Percentiles rank a stretch among this genome's conserved stretches.
Conservation (phyloP, 257 asterid species). For the Solanum chilense region DNA sequence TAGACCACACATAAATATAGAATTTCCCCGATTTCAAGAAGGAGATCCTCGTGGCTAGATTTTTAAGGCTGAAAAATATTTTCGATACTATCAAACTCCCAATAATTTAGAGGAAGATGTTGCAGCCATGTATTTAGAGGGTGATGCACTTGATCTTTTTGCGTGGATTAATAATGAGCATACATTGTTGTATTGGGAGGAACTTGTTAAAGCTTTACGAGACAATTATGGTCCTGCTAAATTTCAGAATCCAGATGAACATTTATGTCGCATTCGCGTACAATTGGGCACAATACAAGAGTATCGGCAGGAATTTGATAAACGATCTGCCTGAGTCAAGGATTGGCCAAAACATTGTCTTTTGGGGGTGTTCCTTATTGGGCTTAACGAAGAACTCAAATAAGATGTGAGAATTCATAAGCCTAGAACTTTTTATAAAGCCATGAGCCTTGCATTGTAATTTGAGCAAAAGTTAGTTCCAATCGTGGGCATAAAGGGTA, state of each 20-base stretch:
- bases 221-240: neutral
- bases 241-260: neutral
- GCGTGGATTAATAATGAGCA: neutral
- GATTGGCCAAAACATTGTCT: neutral
- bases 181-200: neutral
- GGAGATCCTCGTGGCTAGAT: neutral
- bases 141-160: neutral
- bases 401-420: neutral
- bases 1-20: neutral
- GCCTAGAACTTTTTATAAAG: neutral
- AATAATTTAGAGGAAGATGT: neutral
- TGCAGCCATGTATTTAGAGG: neutral
- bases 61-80: neutral
- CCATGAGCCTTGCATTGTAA: neutral
- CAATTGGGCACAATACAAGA: neutral
- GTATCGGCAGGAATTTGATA: neutral
- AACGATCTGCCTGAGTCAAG: neutral
- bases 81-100: neutral
- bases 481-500: neutral
- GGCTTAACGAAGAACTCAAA: no score
- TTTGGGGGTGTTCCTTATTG: neutral
- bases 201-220: neutral
- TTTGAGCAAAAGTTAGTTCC: neutral
- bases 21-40: neutral
- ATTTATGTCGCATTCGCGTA: neutral